Evolutionary conservation across 192 early-diverging fungal species (phyloP).

Genomic region (Dissophora globulifera): DNA sequence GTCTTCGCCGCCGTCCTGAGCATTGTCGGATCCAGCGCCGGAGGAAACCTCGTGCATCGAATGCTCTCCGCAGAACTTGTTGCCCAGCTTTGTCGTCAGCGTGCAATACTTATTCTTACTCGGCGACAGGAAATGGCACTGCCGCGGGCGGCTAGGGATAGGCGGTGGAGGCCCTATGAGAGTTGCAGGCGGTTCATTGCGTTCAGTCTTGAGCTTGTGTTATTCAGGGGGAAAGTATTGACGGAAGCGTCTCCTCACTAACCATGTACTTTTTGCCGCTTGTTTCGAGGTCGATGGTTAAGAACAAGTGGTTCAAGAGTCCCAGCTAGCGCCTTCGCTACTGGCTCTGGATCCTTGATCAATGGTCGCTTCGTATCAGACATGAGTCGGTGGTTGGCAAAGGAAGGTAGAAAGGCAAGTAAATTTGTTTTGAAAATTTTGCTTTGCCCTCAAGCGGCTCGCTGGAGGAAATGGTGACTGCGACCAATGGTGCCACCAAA

Average conservation of each 20-base stretch:
- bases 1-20: neutral
- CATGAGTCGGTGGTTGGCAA: conserved; percentile 11
- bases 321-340: conserved; percentile 39
- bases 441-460: too few species aligned
- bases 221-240: too few species aligned
- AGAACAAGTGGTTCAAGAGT: conserved; percentile 40
- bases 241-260: neutral
- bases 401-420: too few species aligned
- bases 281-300: conserved; percentile 32
- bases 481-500: conserved; percentile 32
- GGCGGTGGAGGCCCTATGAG: conserved; percentile 38
- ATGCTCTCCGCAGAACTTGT: conserved; percentile 80
- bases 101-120: conserved; percentile 74
- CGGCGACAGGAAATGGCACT: conserved; percentile 65
- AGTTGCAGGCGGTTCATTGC: too few species aligned
- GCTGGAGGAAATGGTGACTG: conserved; percentile 8
- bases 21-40: conserved; percentile 1
- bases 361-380: conserved; percentile 39
- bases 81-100: conserved; percentile 60
- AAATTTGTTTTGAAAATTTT: neutral
- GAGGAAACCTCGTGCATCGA: conserved; percentile 43
- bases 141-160: conserved; percentile 34
- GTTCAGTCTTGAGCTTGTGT: too few species aligned
- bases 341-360: conserved; percentile 20
- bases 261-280: conserved; percentile 48